Evolutionary conservation across 345 rosid species (phyloP), one percentile per base, ranked within the genome.

Genomic region (Hevea brasiliensis): DNA sequence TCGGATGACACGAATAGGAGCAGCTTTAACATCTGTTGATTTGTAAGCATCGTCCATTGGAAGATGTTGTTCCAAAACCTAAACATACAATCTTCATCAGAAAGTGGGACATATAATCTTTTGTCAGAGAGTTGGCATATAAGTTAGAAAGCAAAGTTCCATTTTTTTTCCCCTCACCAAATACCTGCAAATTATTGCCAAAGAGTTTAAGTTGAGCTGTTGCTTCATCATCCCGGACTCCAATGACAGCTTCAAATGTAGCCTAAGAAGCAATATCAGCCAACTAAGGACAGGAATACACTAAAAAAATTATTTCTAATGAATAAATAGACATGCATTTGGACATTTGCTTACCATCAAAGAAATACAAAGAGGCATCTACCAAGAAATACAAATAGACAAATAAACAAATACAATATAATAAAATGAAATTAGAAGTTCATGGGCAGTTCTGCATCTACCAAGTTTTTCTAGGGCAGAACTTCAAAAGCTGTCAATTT

Each of bases 1-100:
- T 72, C 86, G 89, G 72, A 92, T 85, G 71, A 94, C 97, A 73
- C 97, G 97, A 72, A 94, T 92, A 24, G 98, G 97, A 77, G 97
- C 97, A 79, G 97, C 93, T 47, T 74, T 84, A 14, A 94, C 83
- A 74, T 85, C 87, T 70, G 68, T 76, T 56, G 97, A 94, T 74
- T 94, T 94, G 82, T 86, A 90, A n/a, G 80, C 75, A 78, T n/a
- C 69, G 59, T 89, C 97, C 86, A 94, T 83, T 14, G 97, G 97
- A 75, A 94, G 97, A 81, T 94, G 86, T 80, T 88, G 82, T 80
- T 94, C 98, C 87, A 94, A 81, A 48, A 86, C 85, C 97, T 90
- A 75, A 37, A 68, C 48, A 53, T 68, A 55, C 13, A 32, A 8
- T 6, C 6, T 12, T 20, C 13, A 15, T 71, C 4, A 72, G 29